phyloP scores from a whole-genome alignment of 2,329 filamentous ascomycete species.

The Penicillium sp. region DNA sequence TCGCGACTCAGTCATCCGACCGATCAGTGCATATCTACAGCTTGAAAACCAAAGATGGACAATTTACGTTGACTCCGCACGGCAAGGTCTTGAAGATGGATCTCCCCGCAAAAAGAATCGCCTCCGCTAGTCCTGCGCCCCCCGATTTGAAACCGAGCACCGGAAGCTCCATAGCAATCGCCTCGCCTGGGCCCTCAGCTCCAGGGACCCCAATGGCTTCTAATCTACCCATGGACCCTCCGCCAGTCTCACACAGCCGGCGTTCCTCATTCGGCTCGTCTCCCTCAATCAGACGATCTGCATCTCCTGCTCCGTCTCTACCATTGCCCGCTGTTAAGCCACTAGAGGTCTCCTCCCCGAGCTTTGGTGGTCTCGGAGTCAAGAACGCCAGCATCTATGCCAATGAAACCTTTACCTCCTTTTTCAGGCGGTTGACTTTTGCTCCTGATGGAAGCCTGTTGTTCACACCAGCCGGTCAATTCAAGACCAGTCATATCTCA shows the following conservation, averaged over 20 bases:
- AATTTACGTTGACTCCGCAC: conserved; percentile 76
- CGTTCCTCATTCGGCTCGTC: conserved; percentile 86
- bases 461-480: conserved; percentile 92
- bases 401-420: conserved; percentile 94
- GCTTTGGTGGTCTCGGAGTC: conserved; percentile 59
- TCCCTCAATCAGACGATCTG: conserved; percentile 75
- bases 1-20: conserved; percentile 96
- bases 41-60: conserved; percentile 91
- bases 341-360: conserved; percentile 79
- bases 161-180: conserved; percentile 52
- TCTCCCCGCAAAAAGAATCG: conserved; percentile 83
- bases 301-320: conserved; percentile 87
- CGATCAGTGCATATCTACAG: conserved; percentile 97
- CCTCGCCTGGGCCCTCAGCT: conserved; percentile 83
- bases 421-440: conserved; percentile 90
- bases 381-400: conserved; percentile 89
- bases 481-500: conserved; percentile 71
- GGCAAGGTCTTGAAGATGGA: conserved; percentile 88
- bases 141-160: conserved; percentile 60
- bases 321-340: conserved; percentile 94
- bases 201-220: conserved; percentile 90
- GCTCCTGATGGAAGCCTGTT: conserved; percentile 91
- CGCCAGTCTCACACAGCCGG: conserved; percentile 83
- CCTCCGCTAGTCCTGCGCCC: conserved; percentile 86
- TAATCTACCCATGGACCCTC: conserved; percentile 92